Conservation (phyloP, 1,139 yeast genomes). For the Diutina ranongensis region DNA sequence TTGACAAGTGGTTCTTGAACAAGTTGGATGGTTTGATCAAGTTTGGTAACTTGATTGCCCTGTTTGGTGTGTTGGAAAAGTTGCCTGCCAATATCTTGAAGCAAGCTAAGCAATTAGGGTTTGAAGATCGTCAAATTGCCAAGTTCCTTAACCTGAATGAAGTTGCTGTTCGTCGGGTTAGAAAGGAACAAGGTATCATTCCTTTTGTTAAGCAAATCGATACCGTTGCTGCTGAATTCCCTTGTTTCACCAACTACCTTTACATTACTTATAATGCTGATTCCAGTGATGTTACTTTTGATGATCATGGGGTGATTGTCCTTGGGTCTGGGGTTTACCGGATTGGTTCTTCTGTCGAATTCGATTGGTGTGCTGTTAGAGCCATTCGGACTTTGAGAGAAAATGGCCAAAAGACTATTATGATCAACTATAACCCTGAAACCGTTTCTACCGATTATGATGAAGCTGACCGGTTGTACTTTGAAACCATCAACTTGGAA, state of each 20-base stretch:
- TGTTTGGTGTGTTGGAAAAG: constrained; percentile 47
- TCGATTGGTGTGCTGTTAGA: constrained; percentile 94
- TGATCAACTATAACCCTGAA: constrained; percentile 98
- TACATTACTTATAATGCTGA: constrained; percentile 95
- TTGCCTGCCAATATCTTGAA: constrained; percentile 52
- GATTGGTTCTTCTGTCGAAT: constrained; percentile 90
- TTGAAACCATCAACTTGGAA: constrained; percentile 91
- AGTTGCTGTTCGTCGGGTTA: constrained; percentile 81
- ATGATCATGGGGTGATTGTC: constrained; percentile 83
- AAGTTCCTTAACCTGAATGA: constrained; percentile 83
- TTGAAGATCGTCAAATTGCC: constrained; percentile 95
- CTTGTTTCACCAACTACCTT: constrained; percentile 90
- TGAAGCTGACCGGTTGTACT: constrained; percentile 94
- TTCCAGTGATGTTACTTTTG: constrained; percentile 71
- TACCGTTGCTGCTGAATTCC: constrained; percentile 99
- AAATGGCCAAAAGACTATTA: constrained; percentile 79
- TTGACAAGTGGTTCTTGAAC: constrained; percentile 95
- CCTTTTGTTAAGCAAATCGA: constrained; percentile 97
- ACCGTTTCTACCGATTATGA: constrained; percentile 97
- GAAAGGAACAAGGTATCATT: constrained; percentile 78
- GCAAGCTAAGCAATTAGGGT: constrained; percentile 94
- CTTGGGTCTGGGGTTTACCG: constrained; percentile 92
- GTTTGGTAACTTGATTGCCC: constrained; percentile 53
- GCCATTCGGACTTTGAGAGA: constrained; percentile 92
- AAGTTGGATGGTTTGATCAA: constrained; percentile 64